Base-by-base conservation (phyloP, 2,329 filamentous ascomycete genomes). In the Emergomyces orientalis region DNA sequence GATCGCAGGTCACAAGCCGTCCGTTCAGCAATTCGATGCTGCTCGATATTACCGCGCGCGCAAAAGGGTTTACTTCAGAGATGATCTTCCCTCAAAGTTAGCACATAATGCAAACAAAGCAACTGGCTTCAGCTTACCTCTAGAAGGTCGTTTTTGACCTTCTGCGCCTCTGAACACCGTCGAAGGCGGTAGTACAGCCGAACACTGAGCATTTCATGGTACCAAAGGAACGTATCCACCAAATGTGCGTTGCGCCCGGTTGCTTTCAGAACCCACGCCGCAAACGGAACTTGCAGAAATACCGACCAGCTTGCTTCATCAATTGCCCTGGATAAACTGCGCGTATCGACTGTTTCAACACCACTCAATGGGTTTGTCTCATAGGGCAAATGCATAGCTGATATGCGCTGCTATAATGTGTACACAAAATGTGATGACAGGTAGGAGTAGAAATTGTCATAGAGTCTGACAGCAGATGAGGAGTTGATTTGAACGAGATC, bases 1-100 rank as follows among this genome's bases (percentile, higher is more conserved):
- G 51, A 51, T 55, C 51, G 19, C 51, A 55, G 51, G 51, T 55
- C 51, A 55, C 51, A 55, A 34, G 51, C 30, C 25, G 51, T 55
- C 51, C 19, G 51, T 55, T 55, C 32, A 34, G 51, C 51, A 7
- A 55, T 55, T 55, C 51, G 32, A 55, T 55, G 51, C 51, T 13
- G 51, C 51, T 55, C 25, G 19, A 55, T 55, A 55, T 55, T 55
- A 55, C 25, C 32, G 51, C 4, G 51, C 32, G 51, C 30, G 51
- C 51, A 55, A 55, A 55, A 55, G 22, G 25, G 51, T 55, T 55
- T 55, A 55, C 51, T 30, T 55, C 32, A 6, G 51, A 55, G 25
- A 34, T 34, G 32, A 55, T 27, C 51, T 51, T 51, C 47, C 17
- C 47, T 27, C 47, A 51, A 51, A 51, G 47, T 51, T 51, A 51